Evolutionary conservation across 331 rosid genomes (phyloP), one percentile per base, ranked within the genome.

Genomic region (Malus hybrid): DNA sequence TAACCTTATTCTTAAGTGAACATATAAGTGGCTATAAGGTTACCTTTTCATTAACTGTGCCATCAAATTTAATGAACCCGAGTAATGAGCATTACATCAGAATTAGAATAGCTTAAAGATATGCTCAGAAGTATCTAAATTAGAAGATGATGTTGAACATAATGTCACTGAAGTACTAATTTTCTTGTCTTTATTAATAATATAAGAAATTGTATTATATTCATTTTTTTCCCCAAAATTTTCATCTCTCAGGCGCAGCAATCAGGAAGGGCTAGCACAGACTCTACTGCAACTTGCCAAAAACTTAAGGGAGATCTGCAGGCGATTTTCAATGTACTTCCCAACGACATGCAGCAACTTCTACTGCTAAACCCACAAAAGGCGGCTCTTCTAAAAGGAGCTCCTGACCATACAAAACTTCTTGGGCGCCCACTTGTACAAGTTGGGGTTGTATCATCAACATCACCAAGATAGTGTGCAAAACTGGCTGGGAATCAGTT

Each of bases 301-400:
- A 90, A 93, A 75, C 85, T 90, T 54, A 86, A 57, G 75, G 84
- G 88, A 46, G 96, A 93, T 84, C 89, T 93, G 69, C 84, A 54
- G 67, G 84, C 82, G 70, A 90, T 93, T 84, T 90, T 88, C 76
- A 79, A 80, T 33, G 85, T 86, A 67, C 94, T 93, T 83, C 91
- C 98, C 20, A 87, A 85, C 75, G 98, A 93, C 80, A 78, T 87
- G 96, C 98, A 93, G 73, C 91, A 90, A 79, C 82, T 93, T 78
- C 85, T 90, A 79, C 90, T 93, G 79, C 77, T 89, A 36, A 88
- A 93, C 80, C 96, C 94, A 69, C 89, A 88, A 79, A 86, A 80
- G 85, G 94, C 89, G 76, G 82, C 91, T 57, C 94, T 86, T 78
- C 85, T 93, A 36, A 88, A 85, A 69, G 88, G 85, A 62, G 82